Evolutionary conservation across 768 basidiomycete species (phyloP).

Genomic region (Russula emetica): DNA sequence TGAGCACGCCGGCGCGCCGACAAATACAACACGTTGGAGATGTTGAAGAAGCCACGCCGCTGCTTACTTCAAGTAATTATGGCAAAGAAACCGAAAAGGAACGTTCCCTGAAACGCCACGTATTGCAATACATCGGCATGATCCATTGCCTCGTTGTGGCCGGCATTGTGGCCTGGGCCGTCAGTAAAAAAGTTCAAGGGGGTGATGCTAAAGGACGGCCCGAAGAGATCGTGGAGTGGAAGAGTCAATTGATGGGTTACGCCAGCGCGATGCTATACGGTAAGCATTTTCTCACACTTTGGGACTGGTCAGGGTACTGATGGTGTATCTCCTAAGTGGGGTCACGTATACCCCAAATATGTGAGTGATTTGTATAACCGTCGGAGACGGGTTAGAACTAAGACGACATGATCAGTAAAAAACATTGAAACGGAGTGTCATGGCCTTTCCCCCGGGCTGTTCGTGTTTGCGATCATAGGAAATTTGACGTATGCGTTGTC

Average conservation of each 20-base stretch:
- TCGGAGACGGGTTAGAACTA: conserved; percentile 14
- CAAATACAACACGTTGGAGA: conserved; percentile 35
- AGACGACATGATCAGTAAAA: conserved; percentile 57
- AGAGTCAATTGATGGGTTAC: conserved; percentile 83
- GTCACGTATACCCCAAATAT: conserved; percentile 81
- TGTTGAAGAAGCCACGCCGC: conserved; percentile 42
- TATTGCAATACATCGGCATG: conserved; percentile 42
- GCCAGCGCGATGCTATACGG: conserved; percentile 76
- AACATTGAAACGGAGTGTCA: conserved; percentile 86
- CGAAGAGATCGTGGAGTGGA: conserved; percentile 48
- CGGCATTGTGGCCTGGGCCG: conserved; percentile 65
- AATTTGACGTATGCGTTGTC: conserved; percentile 80
- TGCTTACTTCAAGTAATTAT: conserved; percentile 33
- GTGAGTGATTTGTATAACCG: conserved; percentile 44
- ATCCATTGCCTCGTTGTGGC: conserved; percentile 62
- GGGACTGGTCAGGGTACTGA: conserved; percentile 21
- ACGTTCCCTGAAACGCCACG: conserved; percentile 36
- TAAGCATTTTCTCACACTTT: conserved; percentile 40
- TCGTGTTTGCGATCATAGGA: conserved; percentile 91
- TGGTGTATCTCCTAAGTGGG: conserved; percentile 46
- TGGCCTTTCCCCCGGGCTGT: conserved; percentile 90
- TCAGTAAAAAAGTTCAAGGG: conserved; percentile 38
- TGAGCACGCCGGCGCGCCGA: conserved; percentile 22
- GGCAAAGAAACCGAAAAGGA: conserved; percentile 28
- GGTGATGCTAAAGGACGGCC: conserved; percentile 31